These are phyloP conservation scores for Tylopilus sp. DNA, from an alignment of 768 basidiomycete species.

Conservation along the genomic window DNA sequence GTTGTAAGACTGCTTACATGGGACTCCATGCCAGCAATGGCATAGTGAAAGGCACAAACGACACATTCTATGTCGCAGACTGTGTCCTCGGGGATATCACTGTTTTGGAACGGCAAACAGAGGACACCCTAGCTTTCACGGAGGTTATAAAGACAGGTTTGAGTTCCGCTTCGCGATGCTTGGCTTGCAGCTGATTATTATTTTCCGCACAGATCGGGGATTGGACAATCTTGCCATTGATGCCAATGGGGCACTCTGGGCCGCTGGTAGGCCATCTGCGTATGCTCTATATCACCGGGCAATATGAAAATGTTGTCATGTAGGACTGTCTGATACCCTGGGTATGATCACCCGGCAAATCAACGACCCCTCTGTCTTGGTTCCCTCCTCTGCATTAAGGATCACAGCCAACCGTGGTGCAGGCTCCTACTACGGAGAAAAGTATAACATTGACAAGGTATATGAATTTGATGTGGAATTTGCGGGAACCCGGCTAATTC, in stretches of 20 bases:
- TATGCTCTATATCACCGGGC: neutral
- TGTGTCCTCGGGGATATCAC: constrained; percentile 41
- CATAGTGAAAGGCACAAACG: constrained; percentile 45
- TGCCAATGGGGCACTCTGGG: constrained; percentile 57
- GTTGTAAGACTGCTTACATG: constrained; percentile 57
- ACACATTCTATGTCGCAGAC: constrained; percentile 62
- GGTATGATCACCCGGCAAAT: constrained; percentile 38
- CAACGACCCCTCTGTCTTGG: constrained; percentile 36
- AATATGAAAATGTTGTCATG: neutral
- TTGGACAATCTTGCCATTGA: constrained; percentile 66
- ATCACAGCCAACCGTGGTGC: constrained; percentile 51
- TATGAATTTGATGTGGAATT: neutral
- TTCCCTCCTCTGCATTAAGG: constrained; percentile 49
- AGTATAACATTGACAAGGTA: constrained; percentile 58
- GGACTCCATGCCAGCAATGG: constrained; percentile 60
- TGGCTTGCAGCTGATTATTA: constrained; percentile 5
- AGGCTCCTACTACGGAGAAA: constrained; percentile 55
- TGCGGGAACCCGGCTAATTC: neutral
- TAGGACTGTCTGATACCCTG: constrained; percentile 44
- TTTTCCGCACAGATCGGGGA: constrained; percentile 36
- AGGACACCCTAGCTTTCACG: constrained; percentile 52
- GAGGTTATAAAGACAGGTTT: constrained; percentile 56
- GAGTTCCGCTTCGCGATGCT: constrained; percentile 6
- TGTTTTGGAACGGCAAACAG: constrained; percentile 55
- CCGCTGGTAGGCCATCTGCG: constrained; percentile 43